Evolutionary conservation across 192 early-diverging fungal species (phyloP), one percentile per base, ranked within the genome.

Genomic region (Coemansia guatemalensis): DNA sequence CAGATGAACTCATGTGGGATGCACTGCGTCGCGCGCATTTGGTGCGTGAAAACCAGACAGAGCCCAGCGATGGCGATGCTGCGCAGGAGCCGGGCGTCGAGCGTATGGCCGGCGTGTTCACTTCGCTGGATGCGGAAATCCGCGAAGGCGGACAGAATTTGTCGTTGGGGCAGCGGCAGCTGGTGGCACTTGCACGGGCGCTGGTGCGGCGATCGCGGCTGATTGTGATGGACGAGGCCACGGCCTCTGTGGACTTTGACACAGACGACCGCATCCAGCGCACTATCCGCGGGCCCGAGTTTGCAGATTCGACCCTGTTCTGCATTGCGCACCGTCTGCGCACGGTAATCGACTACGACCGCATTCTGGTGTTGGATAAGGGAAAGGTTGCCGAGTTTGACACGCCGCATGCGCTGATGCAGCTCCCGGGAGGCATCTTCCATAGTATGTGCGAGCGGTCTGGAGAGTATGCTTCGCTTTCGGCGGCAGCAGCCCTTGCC

Each of bases 271-370:
- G 83, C 41, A 96, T 97, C 71, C 95, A 98, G 74, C 67, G 72
- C 21, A 93, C 94, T 0, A 95, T 98, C 57, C 89, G 93, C 29
- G 65, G 75, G 27, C 85, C 88, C 56, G 83, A 88, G 53, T 92
- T 94, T 73, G 73, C 77, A 33, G 68, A 88, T 50, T 84, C 87
- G 4, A 92, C 96, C 1, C 68, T 98, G 32, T 68, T 98, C 23
- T 89, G 87, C 53, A 92, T 98, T 69, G 96, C 96, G 7, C 96
- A 98, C 68, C 86, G 94, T 41, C 68, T 94, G 55, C 81, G 87
- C 56, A 94, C 94, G 0, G 85, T 96, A 47, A 88, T 88, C 8
- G 90, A 90, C 68, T 94, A 93, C 65, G 93, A 95, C 71, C 82
- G 87, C 18, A 85, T 95, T 25, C 62, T 94, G 56, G 93, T 96